Evolutionary conservation across 225 moss, liverwort and hornwort species (phyloP), one percentile per base, ranked within the genome.

Genomic region (Takakia lepidozioides): DNA sequence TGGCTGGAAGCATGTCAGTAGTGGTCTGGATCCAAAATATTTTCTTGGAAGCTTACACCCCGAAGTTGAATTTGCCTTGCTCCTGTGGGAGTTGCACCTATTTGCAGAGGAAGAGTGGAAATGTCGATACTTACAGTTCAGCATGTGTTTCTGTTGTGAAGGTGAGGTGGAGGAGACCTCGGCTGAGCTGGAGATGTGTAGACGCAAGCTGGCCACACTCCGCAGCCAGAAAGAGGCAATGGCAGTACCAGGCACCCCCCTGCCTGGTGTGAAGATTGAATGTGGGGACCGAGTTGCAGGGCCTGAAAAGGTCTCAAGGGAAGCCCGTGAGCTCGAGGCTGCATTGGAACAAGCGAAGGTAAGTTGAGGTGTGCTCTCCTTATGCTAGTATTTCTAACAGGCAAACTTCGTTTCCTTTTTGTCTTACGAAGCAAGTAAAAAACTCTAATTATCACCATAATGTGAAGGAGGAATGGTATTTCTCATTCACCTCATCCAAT

Each of bases 341-440:
- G 83, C 73, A 27, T 62, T 93, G 25, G 93, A 86, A 54, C 89
- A 89, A 55, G 73, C 84, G 5, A 93, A 89, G 89, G 93, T 89
- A 64, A 18, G n/a, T n/a, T n/a, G n/a, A n/a, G n/a, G n/a, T n/a
- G n/a, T n/a, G n/a, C n/a, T n/a, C n/a, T n/a, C n/a, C n/a, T n/a
- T n/a, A n/a, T n/a, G n/a, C n/a, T n/a, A n/a, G n/a, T n/a, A n/a
- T n/a, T n/a, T n/a, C n/a, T n/a, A n/a, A n/a, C n/a, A n/a, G n/a
- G n/a, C n/a, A n/a, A n/a, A n/a, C n/a, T n/a, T n/a, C n/a, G n/a
- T n/a, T n/a, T n/a, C n/a, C n/a, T n/a, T n/a, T n/a, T n/a, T n/a
- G n/a, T n/a, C n/a, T n/a, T n/a, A n/a, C n/a, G n/a, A n/a, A n/a
- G n/a, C n/a, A n/a, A n/a, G n/a, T n/a, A n/a, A n/a, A n/a, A n/a